Conservation (phyloP, 2,329 filamentous ascomycete genomes). For the Periconia sp. region DNA sequence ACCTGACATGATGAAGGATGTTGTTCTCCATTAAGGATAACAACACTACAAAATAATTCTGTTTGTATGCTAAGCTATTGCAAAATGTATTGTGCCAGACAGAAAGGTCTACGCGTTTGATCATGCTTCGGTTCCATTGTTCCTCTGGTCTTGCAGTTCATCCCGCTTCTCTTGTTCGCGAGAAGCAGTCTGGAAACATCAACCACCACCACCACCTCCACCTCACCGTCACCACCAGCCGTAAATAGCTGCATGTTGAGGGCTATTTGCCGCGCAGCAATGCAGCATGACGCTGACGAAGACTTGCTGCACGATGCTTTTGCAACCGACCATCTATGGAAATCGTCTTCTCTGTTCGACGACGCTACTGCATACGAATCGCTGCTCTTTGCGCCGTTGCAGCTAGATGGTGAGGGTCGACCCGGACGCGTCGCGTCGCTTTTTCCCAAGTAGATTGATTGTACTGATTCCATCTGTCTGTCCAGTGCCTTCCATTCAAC, state of each 20-base stretch:
- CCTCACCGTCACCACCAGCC: slow-evolving; percentile 4
- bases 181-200: neutral
- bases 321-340: slow-evolving; percentile 64
- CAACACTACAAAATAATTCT: no score
- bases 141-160: no score
- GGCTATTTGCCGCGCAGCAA: slow-evolving; percentile 5
- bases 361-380: slow-evolving; percentile 23
- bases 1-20: neutral
- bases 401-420: slow-evolving; percentile 37
- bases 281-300: slow-evolving; percentile 36
- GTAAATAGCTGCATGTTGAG: no score
- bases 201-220: neutral
- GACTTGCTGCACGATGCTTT: slow-evolving; percentile 60
- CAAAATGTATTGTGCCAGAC: no score
- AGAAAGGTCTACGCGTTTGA: no score
- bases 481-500: slow-evolving; percentile 37
- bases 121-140: no score
- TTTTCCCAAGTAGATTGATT: slow-evolving; percentile 3
- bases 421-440: slow-evolving; percentile 30
- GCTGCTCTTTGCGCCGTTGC: slow-evolving; percentile 35
- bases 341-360: slow-evolving; percentile 52
- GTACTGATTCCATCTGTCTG: slow-evolving; percentile 19
- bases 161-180: no score
- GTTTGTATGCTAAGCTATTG: no score
- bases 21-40: no score